Base-by-base conservation (phyloP, 495 filamentous ascomycete genomes). In the Xylaria acuta region DNA sequence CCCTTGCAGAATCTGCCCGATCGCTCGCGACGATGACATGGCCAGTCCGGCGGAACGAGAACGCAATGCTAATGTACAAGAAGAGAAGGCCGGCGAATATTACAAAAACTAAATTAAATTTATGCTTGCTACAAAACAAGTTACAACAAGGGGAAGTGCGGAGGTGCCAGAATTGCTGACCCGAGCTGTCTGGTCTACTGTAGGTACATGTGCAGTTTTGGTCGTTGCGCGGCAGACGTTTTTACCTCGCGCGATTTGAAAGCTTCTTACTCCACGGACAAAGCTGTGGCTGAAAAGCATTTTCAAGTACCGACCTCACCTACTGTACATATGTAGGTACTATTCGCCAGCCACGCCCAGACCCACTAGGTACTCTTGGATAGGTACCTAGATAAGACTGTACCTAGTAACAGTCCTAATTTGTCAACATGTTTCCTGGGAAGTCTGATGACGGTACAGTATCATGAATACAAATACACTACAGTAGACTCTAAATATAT, bases 1-100 rank as follows among this genome's bases (percentile, higher is more conserved):
- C 54, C 58, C 36, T 18, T n/a, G 70, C 62, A 72, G 25, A 72
- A 67, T 72, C 63, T 72, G 70, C 70, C 40, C 49, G 40, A 38
- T 6, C 14, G 70, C 63, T 25, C 49, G 51, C 47, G 59, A 56
- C 49, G 56, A 64, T 64, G 70, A 47, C 69, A 71, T 71, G 16
- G 60, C 32, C 16, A 30, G 22, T 45, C n/a, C 27, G 12, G 12
- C 34, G 2, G 11, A 34, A 18, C 22, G n/a, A n/a, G 45, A 53
- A 45, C 20, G n/a, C 2, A 11, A 5, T 18, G 34, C 9, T n/a
- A 56, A 12, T 34, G 40, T 36, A 53, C 58, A n/a, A 53, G 4
- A 40, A 64, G 36, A 43, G 1, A 64, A 9, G 9, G 16, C 18
- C 36, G 27, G 14, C n/a, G 30, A 60, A 38, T 20, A 51, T 22